Percentiles rank a stretch among this genome's conserved stretches.
Evolutionary conservation across 768 basidiomycete genomes (phyloP).

Genomic region (Leucogyrophana mollusca): DNA sequence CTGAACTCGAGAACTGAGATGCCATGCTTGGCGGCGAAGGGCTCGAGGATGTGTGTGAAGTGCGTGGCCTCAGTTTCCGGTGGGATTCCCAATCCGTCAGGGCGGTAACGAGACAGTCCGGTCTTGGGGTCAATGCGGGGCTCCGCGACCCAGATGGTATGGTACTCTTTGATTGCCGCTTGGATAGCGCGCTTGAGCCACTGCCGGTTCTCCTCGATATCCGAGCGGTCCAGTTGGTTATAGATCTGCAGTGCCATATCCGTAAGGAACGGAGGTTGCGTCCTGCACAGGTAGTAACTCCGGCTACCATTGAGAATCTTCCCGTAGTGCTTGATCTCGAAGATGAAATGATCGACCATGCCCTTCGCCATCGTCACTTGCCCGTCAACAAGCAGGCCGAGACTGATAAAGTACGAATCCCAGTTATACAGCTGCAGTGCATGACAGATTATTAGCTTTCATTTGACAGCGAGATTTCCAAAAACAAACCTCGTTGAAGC

Average conservation of each 20-base stretch:
- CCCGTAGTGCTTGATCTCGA: conserved; percentile 97
- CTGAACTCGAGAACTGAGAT: conserved; percentile 95
- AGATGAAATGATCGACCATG: conserved; percentile 99
- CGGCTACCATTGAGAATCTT: conserved; percentile 97
- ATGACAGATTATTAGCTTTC: conserved; percentile 7
- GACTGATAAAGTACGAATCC: conserved; percentile 93
- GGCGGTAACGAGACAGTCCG: conserved; percentile 91
- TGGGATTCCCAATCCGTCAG: conserved; percentile 92
- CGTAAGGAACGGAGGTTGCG: conserved; percentile 97
- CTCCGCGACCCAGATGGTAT: conserved; percentile 93
- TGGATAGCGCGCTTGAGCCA: conserved; percentile 97
- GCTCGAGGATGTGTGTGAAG: conserved; percentile 96
- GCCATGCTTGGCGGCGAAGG: conserved; percentile 89
- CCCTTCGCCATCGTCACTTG: conserved; percentile 93
- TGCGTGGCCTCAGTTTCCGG: conserved; percentile 99
- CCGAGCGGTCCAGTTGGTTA: conserved; percentile 89
- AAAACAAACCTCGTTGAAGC: conserved; percentile 81
- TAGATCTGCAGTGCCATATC: conserved; percentile 99
- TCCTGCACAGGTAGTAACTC: conserved; percentile 91
- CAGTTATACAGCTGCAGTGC: conserved; percentile 79
- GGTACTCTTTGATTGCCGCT: conserved; percentile 98
- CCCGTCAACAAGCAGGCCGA: conserved; percentile 94
- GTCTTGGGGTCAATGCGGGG: conserved; percentile 94
- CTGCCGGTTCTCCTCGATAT: conserved; percentile 69
- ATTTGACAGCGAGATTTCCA: neutral